A percentile compares a stretch with the other conserved stretches of the same genome.
Evolutionary conservation across 2,329 filamentous ascomycete genomes (phyloP).

Genomic region (Trichoderma harzianum): DNA sequence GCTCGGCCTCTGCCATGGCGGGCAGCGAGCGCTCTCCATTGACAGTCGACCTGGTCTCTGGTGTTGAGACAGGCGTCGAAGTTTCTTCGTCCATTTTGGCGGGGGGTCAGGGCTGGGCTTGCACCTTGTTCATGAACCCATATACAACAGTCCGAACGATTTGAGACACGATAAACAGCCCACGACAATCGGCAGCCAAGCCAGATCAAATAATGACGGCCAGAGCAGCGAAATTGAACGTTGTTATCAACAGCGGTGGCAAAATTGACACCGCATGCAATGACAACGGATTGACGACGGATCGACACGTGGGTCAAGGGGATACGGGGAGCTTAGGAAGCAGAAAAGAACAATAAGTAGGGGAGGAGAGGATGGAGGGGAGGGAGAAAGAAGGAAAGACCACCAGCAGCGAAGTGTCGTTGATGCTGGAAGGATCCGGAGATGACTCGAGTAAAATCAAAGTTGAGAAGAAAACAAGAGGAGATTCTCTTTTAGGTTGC

Average conservation of each 20-base stretch:
- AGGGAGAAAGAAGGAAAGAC: background rate
- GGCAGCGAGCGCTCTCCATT: conserved; percentile 9
- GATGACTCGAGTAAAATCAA: background rate
- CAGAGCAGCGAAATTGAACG: background rate
- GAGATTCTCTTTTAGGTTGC: background rate
- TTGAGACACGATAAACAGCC: background rate
- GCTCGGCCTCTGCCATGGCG: conserved; percentile 42
- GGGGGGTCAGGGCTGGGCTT: background rate
- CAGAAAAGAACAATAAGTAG: background rate
- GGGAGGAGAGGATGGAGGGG: background rate
- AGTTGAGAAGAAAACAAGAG: background rate
- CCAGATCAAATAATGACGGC: background rate
- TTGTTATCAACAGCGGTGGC: background rate
- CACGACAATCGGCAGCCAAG: background rate
- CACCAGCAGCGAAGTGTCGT: background rate
- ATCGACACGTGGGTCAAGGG: background rate
- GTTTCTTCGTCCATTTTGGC: conserved; percentile 16
- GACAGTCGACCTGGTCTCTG: background rate
- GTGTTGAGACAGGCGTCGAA: conserved; percentile 10
- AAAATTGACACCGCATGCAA: background rate
- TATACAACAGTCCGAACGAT: background rate
- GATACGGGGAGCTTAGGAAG: background rate
- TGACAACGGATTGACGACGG: background rate
- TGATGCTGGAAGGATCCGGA: background rate
- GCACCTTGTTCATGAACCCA: background rate